Evolutionary conservation across 2,329 filamentous ascomycete species (phyloP), one percentile per base, ranked within the genome.

Genomic region (Cladosporium sp.): DNA sequence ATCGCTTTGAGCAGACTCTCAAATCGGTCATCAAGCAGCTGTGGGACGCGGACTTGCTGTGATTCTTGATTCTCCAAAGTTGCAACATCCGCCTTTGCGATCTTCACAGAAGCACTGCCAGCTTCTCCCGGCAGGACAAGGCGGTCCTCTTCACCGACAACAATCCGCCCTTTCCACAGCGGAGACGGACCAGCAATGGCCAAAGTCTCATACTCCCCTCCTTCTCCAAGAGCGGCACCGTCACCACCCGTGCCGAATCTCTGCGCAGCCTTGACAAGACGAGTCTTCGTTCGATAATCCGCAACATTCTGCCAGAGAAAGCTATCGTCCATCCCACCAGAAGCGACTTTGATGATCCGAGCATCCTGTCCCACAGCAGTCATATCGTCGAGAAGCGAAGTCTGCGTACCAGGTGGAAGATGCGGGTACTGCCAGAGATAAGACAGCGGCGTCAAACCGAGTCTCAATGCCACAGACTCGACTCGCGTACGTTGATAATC

Each of bases 401-500:
- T 63, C 53, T 74, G 70, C 18, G 63, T 65, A 34, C 72, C 69
- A 2, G 75, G 72, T 2, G 87, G 85, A 3, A 96, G 76, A 41
- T 79, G 71, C 1, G 90, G 88, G 70, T 88, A 96, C 73, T 95
- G 88, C 93, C 93, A 99, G 43, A 99, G 74, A 70, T 86, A 97
- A 6, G 90, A 86, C 22, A 99, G 75, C 12, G 93, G 89, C 1
- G 80, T 79, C 11, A 99, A 79, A 2, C 86, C 87, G n/a, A 97
- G 76, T 13, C 93, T 80, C n/a, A 84, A 65, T 9, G 91, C 91
- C 9, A 97, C 85, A 52, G 88, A 92, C 72, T 99, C 93, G 43
- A 99, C 86, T n/a, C 93, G 80, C 1, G 92, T 97, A 51, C 93
- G 85, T 71, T 99, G 93, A 70, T 99, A 99, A 3, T 90, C 95